These are phyloP conservation scores for Solanum neorickii DNA, from an alignment of 257 asterid genomes.

Conservation along the genomic window DNA sequence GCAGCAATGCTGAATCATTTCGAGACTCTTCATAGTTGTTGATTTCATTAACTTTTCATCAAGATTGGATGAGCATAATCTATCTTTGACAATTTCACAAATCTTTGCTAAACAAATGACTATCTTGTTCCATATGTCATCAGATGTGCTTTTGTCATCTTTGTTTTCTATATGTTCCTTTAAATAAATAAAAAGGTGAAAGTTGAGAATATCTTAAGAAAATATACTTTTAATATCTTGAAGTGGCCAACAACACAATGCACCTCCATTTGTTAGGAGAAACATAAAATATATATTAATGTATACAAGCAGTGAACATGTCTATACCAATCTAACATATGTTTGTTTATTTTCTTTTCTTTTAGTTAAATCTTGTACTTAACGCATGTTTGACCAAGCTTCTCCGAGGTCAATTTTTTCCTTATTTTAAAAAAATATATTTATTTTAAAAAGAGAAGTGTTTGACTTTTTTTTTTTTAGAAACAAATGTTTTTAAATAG, in stretches of 20 bases:
- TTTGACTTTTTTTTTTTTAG: not conserved
- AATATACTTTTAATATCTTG: not conserved
- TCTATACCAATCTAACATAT: not conserved
- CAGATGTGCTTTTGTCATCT: not conserved
- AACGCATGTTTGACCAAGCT: not conserved
- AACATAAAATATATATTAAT: not conserved
- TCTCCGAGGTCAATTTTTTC: not conserved
- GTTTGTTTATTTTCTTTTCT: not conserved
- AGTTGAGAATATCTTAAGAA: not conserved
- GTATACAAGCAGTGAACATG: not conserved
- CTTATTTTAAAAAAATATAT: too few species aligned
- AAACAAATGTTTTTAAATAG: not conserved
- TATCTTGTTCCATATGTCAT: not conserved
- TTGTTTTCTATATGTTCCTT: not conserved
- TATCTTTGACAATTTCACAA: not conserved
- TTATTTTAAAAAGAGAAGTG: not conserved
- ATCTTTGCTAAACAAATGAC: not conserved
- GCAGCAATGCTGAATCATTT: conserved; percentile 59
- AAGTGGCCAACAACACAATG: not conserved
- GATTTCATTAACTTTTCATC: conserved; percentile 83
- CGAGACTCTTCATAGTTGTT: conserved; percentile 79
- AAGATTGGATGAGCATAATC: not conserved
- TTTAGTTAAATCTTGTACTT: not conserved
- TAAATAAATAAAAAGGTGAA: not conserved
- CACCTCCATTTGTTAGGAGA: not conserved